Base-by-base conservation (phyloP, 768 basidiomycete species). In the Amanita pallidorosea region DNA sequence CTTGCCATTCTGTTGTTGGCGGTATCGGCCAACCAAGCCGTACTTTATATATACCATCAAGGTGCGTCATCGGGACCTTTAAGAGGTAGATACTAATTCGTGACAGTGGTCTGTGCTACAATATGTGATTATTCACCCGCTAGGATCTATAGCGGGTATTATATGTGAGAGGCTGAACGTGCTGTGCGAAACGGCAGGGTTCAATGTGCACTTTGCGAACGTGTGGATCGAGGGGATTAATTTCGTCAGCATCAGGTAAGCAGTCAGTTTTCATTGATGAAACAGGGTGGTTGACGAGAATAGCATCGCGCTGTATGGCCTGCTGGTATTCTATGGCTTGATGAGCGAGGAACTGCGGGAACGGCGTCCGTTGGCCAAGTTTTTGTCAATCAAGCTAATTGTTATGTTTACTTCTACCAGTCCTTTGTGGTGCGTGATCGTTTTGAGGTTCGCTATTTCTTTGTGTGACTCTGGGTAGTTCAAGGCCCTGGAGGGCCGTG, bases 371-470 rank as follows among this genome's bases (percentile, higher is more conserved):
- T 67, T 93, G 25, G 79, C 83, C 22, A 94, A 94, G 69, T 95
- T 95, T 64, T 61, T 94, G 54, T 69, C 80, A 2, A 92, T 95
- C 70, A 94, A 94, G 64, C 67, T 88, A 27, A 85, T 90, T 44
- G 85, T 91, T 40, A 81, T 91, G 79, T 81, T 86, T 62, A 91
- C 89, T 93, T 88, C 65, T 95, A 93, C 63, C 92, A 93, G 59
- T 72, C 76, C 1, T 85, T 90, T 58, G 64, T 88, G 46, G 83
- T 85, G 58, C 49, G 82, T 67, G 15, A 33, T 15, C 5, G 17
- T 22, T 20, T 18, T 5, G 2, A 18, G 38, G 12, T 11, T 11
- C 44, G 31, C 25, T 27, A 13, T 22, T 9, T 34, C 40, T 11
- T n/a, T 35, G n/a, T 41, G 17, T 38, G 37, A 37, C 22, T 29